phyloP scores from a whole-genome alignment of 495 filamentous ascomycete species.

The Podospora tetraspora region DNA sequence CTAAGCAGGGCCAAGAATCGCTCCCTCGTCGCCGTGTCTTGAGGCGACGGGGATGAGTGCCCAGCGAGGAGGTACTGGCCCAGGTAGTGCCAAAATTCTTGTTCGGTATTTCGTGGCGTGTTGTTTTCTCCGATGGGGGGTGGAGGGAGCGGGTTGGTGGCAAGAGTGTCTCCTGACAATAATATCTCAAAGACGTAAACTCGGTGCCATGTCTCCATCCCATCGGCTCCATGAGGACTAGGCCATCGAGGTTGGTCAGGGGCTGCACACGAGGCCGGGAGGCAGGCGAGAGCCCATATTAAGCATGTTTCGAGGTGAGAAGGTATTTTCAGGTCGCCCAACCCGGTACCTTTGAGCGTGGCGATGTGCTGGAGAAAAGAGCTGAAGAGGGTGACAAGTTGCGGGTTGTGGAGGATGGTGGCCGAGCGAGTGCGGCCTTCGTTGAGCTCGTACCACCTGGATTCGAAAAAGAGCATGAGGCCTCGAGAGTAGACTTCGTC shows the following conservation, averaged over 20 bases:
- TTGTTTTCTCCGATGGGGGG: conserved; percentile 42
- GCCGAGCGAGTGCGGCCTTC: conserved; percentile 29
- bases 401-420: conserved; percentile 51
- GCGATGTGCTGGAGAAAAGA: conserved; percentile 50
- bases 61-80: conserved; percentile 64
- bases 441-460: conserved; percentile 67
- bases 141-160: conserved; percentile 51
- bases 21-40: conserved; percentile 51
- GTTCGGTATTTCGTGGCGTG: conserved; percentile 54
- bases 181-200: conserved; percentile 71
- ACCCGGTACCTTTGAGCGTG: conserved; percentile 41
- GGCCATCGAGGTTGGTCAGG: conserved; percentile 3
- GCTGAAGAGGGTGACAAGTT: conserved; percentile 57
- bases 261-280: conserved; percentile 25
- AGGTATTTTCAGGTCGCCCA: conserved; percentile 56
- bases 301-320: conserved; percentile 63
- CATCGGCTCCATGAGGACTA: conserved; percentile 36
- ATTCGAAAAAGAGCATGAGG: conserved; percentile 75
- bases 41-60: conserved; percentile 43
- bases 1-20: conserved; percentile 56
- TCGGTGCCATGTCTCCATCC: conserved; percentile 56
- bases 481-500: conserved; percentile 69
- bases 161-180: conserved; percentile 60
- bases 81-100: conserved; percentile 77
- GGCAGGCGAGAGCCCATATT: conserved; percentile 60